Evolutionary conservation across 1,284 basidiomycete species (phyloP).

Genomic region (Polyporus tsugae): DNA sequence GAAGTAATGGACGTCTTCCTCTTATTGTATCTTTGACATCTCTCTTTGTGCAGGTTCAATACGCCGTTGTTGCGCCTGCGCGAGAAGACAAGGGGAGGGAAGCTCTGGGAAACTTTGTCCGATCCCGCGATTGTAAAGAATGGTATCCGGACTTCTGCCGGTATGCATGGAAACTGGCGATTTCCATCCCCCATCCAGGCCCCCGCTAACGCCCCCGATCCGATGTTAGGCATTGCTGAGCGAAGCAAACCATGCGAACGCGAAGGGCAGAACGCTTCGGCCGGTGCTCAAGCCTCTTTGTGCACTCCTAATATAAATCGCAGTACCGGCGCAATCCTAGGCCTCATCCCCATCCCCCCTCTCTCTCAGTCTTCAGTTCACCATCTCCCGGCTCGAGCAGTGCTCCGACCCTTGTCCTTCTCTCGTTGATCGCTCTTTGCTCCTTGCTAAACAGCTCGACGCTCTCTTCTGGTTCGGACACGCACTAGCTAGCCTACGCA

Average conservation of each 20-base stretch:
- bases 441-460: conserved; percentile 8
- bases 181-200: not conserved
- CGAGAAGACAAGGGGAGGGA: not conserved
- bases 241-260: not conserved
- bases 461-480: conserved; percentile 7
- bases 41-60: not conserved
- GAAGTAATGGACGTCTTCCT: not conserved
- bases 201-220: not conserved
- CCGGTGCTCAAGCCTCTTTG: not conserved
- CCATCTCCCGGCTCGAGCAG: conserved; percentile 8
- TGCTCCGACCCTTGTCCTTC: conserved; percentile 12
- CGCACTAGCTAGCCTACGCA: not conserved
- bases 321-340: not conserved
- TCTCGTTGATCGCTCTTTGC: conserved; percentile 9
- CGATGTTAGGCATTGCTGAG: not conserved
- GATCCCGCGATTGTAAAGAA: conserved; percentile 1
- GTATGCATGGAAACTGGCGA: not conserved
- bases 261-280: not conserved
- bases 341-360: not conserved
- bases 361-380: not conserved
- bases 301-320: not conserved
- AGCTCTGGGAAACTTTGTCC: not conserved
- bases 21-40: not conserved
- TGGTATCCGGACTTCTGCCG: not conserved
- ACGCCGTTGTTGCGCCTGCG: not conserved